Percentiles rank a stretch among this genome's conserved stretches.
phyloP scores from a whole-genome alignment of 2,329 filamentous ascomycete species.

The Fusarium udum region DNA sequence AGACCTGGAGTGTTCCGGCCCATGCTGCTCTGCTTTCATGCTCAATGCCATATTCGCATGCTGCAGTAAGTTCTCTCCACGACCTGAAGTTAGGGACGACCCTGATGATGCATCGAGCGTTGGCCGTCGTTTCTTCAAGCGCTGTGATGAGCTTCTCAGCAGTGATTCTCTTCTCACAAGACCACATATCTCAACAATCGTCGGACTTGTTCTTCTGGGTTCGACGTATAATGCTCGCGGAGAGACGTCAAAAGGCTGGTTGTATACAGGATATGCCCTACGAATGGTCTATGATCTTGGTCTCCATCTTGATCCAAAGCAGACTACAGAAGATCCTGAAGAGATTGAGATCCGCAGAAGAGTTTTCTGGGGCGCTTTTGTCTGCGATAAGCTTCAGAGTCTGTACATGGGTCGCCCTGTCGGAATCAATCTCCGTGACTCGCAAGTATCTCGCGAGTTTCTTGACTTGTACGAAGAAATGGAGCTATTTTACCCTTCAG shows the following conservation, averaged over 20 bases:
- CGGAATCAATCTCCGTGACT: not conserved
- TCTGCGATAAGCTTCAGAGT: slow-evolving; percentile 56
- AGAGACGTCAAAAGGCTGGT: slow-evolving; percentile 15
- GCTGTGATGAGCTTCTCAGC: slow-evolving; percentile 4
- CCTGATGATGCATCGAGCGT: not conserved
- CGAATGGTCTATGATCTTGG: slow-evolving; percentile 18
- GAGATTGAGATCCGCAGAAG: slow-evolving; percentile 8
- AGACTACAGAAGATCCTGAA: not conserved
- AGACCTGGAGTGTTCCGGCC: not conserved
- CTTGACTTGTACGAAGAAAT: slow-evolving; percentile 14
- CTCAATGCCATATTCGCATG: slow-evolving; percentile 16
- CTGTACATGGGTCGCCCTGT: slow-evolving; percentile 10
- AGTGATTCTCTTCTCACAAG: not conserved
- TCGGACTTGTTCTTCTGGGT: not conserved
- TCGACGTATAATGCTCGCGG: slow-evolving; percentile 13
- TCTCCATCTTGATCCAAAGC: not conserved
- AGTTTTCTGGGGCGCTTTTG: slow-evolving; percentile 4
- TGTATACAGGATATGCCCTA: not conserved
- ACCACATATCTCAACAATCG: slow-evolving; percentile 5
- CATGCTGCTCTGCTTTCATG: slow-evolving; percentile 8
- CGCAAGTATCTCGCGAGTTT: slow-evolving; percentile 1
- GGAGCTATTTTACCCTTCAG: not conserved
- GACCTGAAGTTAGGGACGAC: not conserved
- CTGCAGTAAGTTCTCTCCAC: slow-evolving; percentile 8
- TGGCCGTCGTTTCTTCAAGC: not conserved